A percentile compares a stretch with the other conserved stretches of the same genome.
phyloP scores from a whole-genome alignment of 176 grass and related monocot species.

The Oryza longistaminata region DNA sequence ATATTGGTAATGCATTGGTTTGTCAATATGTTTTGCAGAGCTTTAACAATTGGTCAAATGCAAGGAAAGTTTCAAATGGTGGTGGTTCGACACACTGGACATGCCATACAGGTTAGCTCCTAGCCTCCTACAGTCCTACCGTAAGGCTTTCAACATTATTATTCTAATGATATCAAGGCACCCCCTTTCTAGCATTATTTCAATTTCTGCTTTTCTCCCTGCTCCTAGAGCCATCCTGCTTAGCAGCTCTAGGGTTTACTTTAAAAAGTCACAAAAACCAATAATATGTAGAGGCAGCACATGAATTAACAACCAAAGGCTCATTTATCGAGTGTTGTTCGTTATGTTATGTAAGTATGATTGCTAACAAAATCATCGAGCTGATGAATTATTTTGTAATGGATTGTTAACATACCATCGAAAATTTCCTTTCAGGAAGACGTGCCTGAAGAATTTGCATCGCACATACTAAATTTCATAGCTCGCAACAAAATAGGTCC shows the following conservation, averaged over 20 bases:
- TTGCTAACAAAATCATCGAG: conserved; percentile 2
- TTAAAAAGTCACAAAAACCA: neutral
- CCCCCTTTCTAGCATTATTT: neutral
- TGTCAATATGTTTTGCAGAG: conserved; percentile 51
- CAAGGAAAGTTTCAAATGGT: conserved; percentile 99
- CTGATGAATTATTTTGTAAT: neutral
- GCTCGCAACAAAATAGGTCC: conserved; percentile 87
- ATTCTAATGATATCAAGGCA: conserved; percentile 1
- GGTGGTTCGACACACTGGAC: conserved; percentile 83
- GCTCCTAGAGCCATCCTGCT: neutral
- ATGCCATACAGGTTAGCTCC: conserved; percentile 89
- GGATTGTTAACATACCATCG: conserved; percentile 17
- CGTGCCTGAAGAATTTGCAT: conserved; percentile 91
- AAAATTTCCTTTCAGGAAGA: conserved; percentile 77
- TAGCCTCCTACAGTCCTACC: conserved; percentile 14
- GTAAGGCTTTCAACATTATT: neutral
- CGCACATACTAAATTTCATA: conserved; percentile 84
- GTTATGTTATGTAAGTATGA: conserved; percentile 13
- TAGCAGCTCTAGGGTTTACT: neutral
- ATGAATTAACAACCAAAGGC: conserved; percentile 9
- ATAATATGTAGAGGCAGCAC: neutral
- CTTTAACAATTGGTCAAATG: conserved; percentile 99
- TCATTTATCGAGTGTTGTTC: neutral
- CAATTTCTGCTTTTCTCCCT: conserved; percentile 1
- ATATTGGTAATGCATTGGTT: conserved; percentile 26